Conservation (phyloP, 2,329 filamentous ascomycete genomes). For the Leptographium radiaticola region DNA sequence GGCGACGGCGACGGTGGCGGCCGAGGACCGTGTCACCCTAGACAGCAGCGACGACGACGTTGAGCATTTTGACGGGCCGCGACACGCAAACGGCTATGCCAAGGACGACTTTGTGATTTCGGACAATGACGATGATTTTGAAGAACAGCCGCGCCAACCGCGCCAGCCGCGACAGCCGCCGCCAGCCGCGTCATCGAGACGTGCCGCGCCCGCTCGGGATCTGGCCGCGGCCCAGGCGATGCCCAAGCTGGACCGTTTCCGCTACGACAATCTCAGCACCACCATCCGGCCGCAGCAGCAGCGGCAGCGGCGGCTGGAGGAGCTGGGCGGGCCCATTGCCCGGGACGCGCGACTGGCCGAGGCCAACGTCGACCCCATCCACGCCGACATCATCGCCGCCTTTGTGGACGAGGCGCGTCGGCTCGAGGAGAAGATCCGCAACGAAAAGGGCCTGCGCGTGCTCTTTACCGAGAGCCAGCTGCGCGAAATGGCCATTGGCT, state of each 20-base stretch:
- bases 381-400: constrained; percentile 47
- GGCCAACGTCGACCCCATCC: constrained; percentile 25
- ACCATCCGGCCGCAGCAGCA: constrained; percentile 1
- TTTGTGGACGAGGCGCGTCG: constrained; percentile 52
- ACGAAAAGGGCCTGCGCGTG: constrained; percentile 41
- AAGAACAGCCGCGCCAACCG: constrained; percentile 21
- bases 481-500: constrained; percentile 58
- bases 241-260: constrained; percentile 7
- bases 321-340: constrained; percentile 45
- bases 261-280: not conserved
- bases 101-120: constrained; percentile 29
- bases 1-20: constrained; percentile 15
- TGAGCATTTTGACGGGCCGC: constrained; percentile 20
- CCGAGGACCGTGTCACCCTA: constrained; percentile 17
- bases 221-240: no score
- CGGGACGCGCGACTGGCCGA: constrained; percentile 38
- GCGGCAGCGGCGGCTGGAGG: constrained; percentile 22
- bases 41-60: constrained; percentile 26
- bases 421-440: constrained; percentile 48
- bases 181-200: constrained; percentile 1
- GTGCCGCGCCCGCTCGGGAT: constrained; percentile 4
- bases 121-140: constrained; percentile 22
- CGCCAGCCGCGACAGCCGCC: no score
- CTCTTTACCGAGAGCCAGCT: constrained; percentile 59
- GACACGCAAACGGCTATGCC: constrained; percentile 30